Percentiles rank a stretch among this genome's conserved stretches.
Conservation (phyloP, 2,329 filamentous ascomycete genomes). For the Apiospora hydei region DNA sequence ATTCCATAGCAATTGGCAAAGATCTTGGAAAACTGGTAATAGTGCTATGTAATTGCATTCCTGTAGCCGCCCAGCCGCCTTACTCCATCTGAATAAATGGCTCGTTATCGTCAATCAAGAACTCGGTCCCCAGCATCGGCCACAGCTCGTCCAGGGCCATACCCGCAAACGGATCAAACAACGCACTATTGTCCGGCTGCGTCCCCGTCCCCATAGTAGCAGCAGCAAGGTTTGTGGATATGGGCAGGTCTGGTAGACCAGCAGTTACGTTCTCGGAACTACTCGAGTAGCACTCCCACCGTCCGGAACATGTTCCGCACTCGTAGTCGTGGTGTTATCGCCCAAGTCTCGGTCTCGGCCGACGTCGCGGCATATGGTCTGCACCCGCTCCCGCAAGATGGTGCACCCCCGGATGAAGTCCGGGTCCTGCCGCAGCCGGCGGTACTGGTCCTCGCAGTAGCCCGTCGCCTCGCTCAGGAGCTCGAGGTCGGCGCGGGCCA, state of each 20-base stretch:
- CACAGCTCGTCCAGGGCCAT: constrained; percentile 25
- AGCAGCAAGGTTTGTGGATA: background rate
- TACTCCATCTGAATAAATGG: constrained; percentile 9
- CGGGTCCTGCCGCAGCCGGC: background rate
- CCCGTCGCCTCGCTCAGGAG: constrained; percentile 30
- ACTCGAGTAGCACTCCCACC: fast-evolving
- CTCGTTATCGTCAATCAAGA: constrained; percentile 23
- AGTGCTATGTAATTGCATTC: background rate
- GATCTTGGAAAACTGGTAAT: background rate
- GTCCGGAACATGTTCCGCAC: background rate
- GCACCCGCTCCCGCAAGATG: background rate
- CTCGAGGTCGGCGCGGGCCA: constrained; percentile 34
- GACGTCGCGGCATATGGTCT: background rate
- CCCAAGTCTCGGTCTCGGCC: background rate
- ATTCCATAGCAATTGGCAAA: too few species aligned
- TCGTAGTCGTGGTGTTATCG: background rate
- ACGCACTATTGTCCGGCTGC: background rate
- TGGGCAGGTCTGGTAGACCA: background rate
- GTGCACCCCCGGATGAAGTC: background rate
- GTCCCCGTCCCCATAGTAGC: background rate
- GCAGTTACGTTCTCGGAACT: background rate
- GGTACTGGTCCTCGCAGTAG: constrained; percentile 32
- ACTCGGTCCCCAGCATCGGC: constrained; percentile 26
- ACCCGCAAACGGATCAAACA: constrained; percentile 24
- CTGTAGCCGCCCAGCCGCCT: fast-evolving